Evolutionary conservation across 2,329 filamentous ascomycete species (phyloP).

Genomic region (Phialophora chinensis): DNA sequence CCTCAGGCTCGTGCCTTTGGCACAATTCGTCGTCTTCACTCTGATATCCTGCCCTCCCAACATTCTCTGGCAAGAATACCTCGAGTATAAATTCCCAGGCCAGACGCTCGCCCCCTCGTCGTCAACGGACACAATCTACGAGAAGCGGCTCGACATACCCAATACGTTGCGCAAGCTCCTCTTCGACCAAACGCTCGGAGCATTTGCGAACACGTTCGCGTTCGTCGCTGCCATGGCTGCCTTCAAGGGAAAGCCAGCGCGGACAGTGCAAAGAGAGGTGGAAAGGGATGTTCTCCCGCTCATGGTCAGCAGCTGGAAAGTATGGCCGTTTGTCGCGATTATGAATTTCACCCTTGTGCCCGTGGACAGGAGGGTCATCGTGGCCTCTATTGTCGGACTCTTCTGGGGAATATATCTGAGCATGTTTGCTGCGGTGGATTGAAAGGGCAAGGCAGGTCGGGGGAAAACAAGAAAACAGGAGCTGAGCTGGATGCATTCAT

Average conservation of each 20-base stretch:
- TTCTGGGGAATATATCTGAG: constrained; percentile 50
- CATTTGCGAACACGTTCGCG: constrained; percentile 61
- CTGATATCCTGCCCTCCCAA: constrained; percentile 79
- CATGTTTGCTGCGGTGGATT: constrained; percentile 38
- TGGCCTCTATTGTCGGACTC: constrained; percentile 47
- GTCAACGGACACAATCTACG: constrained; percentile 15
- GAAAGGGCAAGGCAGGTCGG: background rate
- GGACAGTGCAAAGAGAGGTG: constrained; percentile 44
- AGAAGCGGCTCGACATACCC: constrained; percentile 47
- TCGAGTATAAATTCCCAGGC: constrained; percentile 77
- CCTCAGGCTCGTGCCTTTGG: constrained; percentile 70
- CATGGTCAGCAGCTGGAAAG: constrained; percentile 47
- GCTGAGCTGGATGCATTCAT: background rate
- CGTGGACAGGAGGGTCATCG: constrained; percentile 44
- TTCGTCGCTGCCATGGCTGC: constrained; percentile 63
- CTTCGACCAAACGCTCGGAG: constrained; percentile 65
- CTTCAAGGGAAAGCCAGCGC: constrained; percentile 48
- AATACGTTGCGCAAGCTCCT: constrained; percentile 64
- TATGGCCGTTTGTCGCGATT: constrained; percentile 50
- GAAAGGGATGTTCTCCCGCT: constrained; percentile 48
- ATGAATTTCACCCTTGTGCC: constrained; percentile 49
- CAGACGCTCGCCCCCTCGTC: constrained; percentile 20
- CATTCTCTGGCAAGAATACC: constrained; percentile 80
- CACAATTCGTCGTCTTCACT: constrained; percentile 79
- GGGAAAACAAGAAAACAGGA: background rate